Evolutionary conservation across 768 basidiomycete species (phyloP).

Genomic region (Gloeophyllum trabeum): DNA sequence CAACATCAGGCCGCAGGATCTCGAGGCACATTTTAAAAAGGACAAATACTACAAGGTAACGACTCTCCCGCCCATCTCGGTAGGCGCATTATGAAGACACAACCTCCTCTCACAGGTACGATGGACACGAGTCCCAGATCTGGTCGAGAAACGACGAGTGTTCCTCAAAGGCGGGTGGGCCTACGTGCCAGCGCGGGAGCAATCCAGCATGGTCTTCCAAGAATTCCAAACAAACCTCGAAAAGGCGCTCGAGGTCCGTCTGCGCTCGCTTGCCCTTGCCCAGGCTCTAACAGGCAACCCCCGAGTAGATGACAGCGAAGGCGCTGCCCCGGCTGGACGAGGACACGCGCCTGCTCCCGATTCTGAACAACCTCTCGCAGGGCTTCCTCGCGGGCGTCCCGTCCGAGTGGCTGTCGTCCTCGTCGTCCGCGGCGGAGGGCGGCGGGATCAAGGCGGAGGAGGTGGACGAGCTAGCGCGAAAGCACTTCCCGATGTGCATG

Average conservation of each 20-base stretch:
- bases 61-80: neutral
- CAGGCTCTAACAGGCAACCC: neutral
- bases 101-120: constrained; percentile 47
- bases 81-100: neutral
- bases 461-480: constrained; percentile 77
- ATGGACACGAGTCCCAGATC: constrained; percentile 92
- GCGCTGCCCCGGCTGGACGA: constrained; percentile 87
- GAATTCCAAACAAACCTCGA: constrained; percentile 71
- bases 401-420: constrained; percentile 61
- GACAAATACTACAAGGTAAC: constrained; percentile 75
- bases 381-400: constrained; percentile 89
- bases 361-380: constrained; percentile 85
- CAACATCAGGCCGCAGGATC: constrained; percentile 10
- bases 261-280: neutral
- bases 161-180: constrained; percentile 75
- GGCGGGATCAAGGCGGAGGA: constrained; percentile 85
- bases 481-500: constrained; percentile 96
- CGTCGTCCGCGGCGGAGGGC: constrained; percentile 32
- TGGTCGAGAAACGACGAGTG: constrained; percentile 75
- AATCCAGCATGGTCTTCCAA: constrained; percentile 78
- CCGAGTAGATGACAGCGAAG: constrained; percentile 71
- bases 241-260: constrained; percentile 62
- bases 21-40: constrained; percentile 18
- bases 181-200: constrained; percentile 71
- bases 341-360: constrained; percentile 81